These are phyloP conservation scores for Pyrrhoderma noxium DNA, from an alignment of 1,284 basidiomycete genomes.

Conservation along the genomic window DNA sequence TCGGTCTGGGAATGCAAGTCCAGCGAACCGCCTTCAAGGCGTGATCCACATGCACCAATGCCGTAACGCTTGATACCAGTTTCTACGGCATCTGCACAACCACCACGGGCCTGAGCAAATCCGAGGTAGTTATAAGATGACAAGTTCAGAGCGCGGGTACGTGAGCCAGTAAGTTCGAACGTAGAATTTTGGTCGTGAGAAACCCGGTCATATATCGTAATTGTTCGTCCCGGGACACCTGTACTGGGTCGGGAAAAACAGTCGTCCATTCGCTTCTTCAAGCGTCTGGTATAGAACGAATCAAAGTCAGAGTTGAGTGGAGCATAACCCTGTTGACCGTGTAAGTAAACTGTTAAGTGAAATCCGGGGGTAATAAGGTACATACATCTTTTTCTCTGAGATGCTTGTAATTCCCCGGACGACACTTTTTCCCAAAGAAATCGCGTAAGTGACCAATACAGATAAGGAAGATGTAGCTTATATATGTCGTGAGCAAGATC, in stretches of 20 bases:
- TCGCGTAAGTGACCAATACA: constrained; percentile 89
- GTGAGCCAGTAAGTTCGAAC: constrained; percentile 72
- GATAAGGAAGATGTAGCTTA: constrained; percentile 86
- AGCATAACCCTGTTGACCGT: constrained; percentile 77
- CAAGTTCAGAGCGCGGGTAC: constrained; percentile 89
- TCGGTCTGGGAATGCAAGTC: constrained; percentile 84
- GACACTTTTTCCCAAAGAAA: constrained; percentile 87
- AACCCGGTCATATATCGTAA: constrained; percentile 79
- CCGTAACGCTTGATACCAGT: constrained; percentile 76
- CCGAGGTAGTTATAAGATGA: constrained; percentile 99
- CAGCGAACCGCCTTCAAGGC: constrained; percentile 77
- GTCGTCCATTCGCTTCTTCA: constrained; percentile 93
- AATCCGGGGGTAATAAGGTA: constrained; percentile 20
- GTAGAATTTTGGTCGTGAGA: constrained; percentile 80
- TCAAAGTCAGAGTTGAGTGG: constrained; percentile 98
- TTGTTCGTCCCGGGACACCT: constrained; percentile 92
- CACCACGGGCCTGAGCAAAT: constrained; percentile 90
- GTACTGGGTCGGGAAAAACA: constrained; percentile 94
- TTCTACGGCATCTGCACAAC: constrained; percentile 91
- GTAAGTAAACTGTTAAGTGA: constrained; percentile 4
- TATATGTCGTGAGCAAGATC: constrained; percentile 86
- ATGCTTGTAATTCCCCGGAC: constrained; percentile 69
- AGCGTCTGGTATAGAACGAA: constrained; percentile 95
- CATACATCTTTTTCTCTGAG: constrained; percentile 76
- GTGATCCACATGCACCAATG: constrained; percentile 67